A percentile compares a stretch with the other conserved stretches of the same genome.
Conservation (phyloP, 1,284 basidiomycete genomes). For the Paramarasmius palmivorus region DNA sequence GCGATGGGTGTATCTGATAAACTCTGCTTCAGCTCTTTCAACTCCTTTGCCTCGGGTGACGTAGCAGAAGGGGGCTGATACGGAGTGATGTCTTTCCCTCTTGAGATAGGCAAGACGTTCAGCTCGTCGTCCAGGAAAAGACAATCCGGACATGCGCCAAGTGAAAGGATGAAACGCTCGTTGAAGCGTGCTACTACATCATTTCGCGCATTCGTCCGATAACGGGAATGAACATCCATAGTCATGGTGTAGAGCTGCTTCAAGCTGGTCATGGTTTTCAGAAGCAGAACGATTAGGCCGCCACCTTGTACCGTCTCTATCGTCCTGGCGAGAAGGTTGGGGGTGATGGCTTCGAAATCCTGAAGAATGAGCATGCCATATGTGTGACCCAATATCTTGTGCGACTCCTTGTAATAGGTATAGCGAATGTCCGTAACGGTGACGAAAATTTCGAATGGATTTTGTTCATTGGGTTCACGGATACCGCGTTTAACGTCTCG, state of each 20-base stretch:
- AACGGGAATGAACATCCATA: slow-evolving; percentile 96
- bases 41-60: slow-evolving; percentile 57
- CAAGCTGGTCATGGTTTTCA: slow-evolving; percentile 95
- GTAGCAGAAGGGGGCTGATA: slow-evolving; percentile 47
- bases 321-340: slow-evolving; percentile 94
- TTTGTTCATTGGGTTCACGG: slow-evolving; percentile 92
- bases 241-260: slow-evolving; percentile 94
- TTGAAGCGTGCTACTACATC: slow-evolving; percentile 95
- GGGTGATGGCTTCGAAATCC: slow-evolving; percentile 98
- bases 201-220: slow-evolving; percentile 89
- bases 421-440: slow-evolving; percentile 99
- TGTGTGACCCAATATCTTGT: slow-evolving; percentile 96
- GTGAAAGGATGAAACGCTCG: slow-evolving; percentile 95
- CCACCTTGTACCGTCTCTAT: slow-evolving; percentile 99
- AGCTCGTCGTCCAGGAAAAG: slow-evolving; percentile 97
- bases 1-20: slow-evolving; percentile 86
- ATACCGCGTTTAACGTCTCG: slow-evolving; percentile 92
- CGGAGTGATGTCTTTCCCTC: slow-evolving; percentile 88
- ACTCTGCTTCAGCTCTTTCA: slow-evolving; percentile 81
- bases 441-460: slow-evolving; percentile 98
- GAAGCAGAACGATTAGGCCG: slow-evolving; percentile 87
- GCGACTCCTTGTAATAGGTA: slow-evolving; percentile 90
- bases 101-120: slow-evolving; percentile 96
- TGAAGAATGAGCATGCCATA: slow-evolving; percentile 98
- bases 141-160: slow-evolving; percentile 89